A percentile compares a stretch with the other conserved stretches of the same genome.
phyloP scores from a whole-genome alignment of 345 rosid species.

The Sapria himalayana region DNA sequence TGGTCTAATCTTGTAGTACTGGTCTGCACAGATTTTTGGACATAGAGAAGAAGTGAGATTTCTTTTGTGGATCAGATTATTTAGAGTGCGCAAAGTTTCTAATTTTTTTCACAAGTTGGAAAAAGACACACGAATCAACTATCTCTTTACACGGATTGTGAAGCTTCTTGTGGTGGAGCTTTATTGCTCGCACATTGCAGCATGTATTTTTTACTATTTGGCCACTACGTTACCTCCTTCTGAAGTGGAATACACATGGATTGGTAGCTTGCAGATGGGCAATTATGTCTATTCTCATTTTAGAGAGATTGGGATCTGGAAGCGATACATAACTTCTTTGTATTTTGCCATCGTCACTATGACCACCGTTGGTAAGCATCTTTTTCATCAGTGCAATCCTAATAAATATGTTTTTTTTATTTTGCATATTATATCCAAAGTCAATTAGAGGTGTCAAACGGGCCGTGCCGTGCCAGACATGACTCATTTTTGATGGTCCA shows the following conservation, averaged over 20 bases:
- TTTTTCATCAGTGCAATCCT: no score
- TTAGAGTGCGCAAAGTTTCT: slow-evolving; percentile 37
- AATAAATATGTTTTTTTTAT: no score
- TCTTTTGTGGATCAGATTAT: slow-evolving; percentile 57
- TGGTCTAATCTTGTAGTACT: no score
- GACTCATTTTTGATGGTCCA: no score
- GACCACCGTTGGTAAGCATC: slow-evolving; percentile 68
- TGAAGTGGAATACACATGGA: slow-evolving; percentile 70
- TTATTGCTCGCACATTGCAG: slow-evolving; percentile 78
- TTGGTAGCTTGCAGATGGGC: slow-evolving; percentile 70
- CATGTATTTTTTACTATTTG: slow-evolving; percentile 69
- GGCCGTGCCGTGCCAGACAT: no score
- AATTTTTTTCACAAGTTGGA: slow-evolving; percentile 38
- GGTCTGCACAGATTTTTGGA: slow-evolving; percentile 28
- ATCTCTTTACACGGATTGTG: slow-evolving; percentile 49
- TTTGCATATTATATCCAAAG: no score
- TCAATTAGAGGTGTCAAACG: no score
- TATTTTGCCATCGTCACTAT: slow-evolving; percentile 78
- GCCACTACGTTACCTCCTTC: slow-evolving; percentile 55
- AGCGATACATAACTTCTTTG: slow-evolving; percentile 55
- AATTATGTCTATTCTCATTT: slow-evolving; percentile 51
- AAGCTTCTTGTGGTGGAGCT: slow-evolving; percentile 60
- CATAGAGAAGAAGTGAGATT: slow-evolving; percentile 45
- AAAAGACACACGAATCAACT: slow-evolving; percentile 59
- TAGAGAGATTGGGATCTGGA: slow-evolving; percentile 59